Conservation (phyloP, 805 yeast genomes). For the Saccharomycopsis fodiens region DNA sequence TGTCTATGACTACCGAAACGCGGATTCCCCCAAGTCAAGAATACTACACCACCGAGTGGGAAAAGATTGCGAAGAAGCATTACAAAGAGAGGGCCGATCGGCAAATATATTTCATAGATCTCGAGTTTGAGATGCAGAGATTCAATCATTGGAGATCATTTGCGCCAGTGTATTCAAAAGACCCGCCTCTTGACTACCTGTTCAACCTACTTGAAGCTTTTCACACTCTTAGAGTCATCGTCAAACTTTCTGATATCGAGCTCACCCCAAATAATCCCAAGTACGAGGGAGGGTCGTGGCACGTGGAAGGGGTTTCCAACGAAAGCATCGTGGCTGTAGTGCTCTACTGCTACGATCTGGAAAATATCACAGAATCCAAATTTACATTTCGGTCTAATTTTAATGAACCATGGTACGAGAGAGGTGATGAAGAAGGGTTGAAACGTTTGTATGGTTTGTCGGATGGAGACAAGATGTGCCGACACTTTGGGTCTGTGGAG, state of each 20-base stretch:
- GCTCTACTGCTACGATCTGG: conserved; percentile 33
- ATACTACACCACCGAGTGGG: conserved; percentile 12
- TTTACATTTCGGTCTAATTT: conserved; percentile 28
- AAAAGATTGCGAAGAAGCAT: conserved; percentile 5
- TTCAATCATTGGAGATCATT: neutral
- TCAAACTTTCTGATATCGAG: conserved; percentile 34
- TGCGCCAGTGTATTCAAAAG: neutral
- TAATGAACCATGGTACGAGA: conserved; percentile 31
- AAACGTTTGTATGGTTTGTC: conserved; percentile 27
- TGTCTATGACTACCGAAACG: conserved; percentile 18
- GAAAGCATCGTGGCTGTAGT: conserved; percentile 37
- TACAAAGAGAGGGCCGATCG: neutral
- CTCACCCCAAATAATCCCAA: conserved; percentile 34
- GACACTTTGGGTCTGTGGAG: conserved; percentile 26
- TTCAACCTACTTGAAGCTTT: conserved; percentile 11
- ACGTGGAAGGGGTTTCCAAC: conserved; percentile 34
- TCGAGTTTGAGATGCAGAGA: conserved; percentile 2
- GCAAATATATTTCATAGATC: neutral
- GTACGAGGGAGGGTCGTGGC: conserved; percentile 37
- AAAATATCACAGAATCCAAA: conserved; percentile 31
- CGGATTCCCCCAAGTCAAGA: conserved; percentile 8
- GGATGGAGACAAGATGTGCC: conserved; percentile 27
- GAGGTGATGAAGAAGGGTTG: conserved; percentile 27
- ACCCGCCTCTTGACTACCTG: conserved; percentile 1
- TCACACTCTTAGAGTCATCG: conserved; percentile 30